These are phyloP conservation scores for Heterococcus sp. DNA, from an alignment of 108 stramenopile genomes.

Conservation along the genomic window DNA sequence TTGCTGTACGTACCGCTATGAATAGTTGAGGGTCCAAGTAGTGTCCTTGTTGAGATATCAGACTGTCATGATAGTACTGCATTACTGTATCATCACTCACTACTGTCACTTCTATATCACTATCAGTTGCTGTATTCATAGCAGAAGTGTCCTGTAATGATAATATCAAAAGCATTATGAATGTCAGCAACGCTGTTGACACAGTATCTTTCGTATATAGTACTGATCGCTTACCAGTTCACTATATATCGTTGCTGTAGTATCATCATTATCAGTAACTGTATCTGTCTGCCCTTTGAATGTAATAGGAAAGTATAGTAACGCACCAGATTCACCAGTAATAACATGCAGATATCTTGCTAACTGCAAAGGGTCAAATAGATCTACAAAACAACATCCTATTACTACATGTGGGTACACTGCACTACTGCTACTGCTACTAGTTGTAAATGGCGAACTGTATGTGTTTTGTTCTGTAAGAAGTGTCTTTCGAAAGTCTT, in stretches of 20 bases:
- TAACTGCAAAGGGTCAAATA: slow-evolving; percentile 5
- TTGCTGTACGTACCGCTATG: slow-evolving; percentile 35
- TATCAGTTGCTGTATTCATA: no score
- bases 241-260: not conserved
- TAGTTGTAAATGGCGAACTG: not conserved
- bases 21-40: slow-evolving; percentile 67
- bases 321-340: not conserved
- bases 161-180: no score
- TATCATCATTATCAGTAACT: not conserved
- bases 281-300: not conserved
- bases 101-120: not conserved
- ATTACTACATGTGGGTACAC: slow-evolving; percentile 11
- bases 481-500: not conserved
- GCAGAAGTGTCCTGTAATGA: no score
- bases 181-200: no score
- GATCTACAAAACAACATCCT: slow-evolving; percentile 31
- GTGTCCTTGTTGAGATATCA: slow-evolving; percentile 67
- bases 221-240: not conserved
- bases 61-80: slow-evolving; percentile 67
- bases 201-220: not conserved
- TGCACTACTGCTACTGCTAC: no score
- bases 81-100: slow-evolving; percentile 71
- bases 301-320: not conserved
- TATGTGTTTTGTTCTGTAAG: not conserved
- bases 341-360: not conserved